Base-by-base conservation (phyloP, 2,329 filamentous ascomycete species). In the Ceratocystiopsis minuta region DNA sequence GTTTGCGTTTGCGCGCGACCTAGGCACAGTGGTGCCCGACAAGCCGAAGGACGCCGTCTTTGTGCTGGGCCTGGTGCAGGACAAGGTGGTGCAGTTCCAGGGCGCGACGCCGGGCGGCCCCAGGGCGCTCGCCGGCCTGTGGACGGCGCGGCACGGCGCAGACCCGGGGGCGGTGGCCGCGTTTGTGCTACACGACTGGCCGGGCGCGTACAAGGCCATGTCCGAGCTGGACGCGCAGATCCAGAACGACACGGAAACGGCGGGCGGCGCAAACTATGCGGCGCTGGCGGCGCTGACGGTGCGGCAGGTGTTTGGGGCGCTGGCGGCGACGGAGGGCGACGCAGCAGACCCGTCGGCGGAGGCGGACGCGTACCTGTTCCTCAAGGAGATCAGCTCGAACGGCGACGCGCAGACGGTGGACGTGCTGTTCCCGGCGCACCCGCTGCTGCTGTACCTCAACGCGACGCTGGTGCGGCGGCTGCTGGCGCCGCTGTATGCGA, bases 381-480 rank as follows among this genome's bases (percentile, higher is more conserved):
- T 92, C 42, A 93, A 94, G 56, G 85, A 93, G 56, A 92, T 93
- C 53, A 85, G 80, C 46, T 88, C 81, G 4, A 79, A 92, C 54
- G 84, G 85, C 34, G 88, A 93, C 52, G 77, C 78, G 48, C 82
- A 92, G 55, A 93, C 85, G 0, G 83, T 92, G 16, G 82, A 87
- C 60, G 80, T 90, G 36, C 85, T 90, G 49, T 88, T 84, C 61
- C 83, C 83, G 0, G 70, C 80, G 0, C 85, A 84, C 56, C 81
- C 83, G 0, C 86, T 87, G 64, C 86, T 87, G 59, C 57, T 87
- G 15, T 88, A 87, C 54, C 84, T 81, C 11, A 85, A 86, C 49
- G 80, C 82, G 1, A 67, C 72, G 41, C 85, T 81, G 79, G 60
- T 86, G 39, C 78, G 75, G 3, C 85, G 85, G 52, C 64, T 87